These are phyloP conservation scores for Aspergillus thermomutatus DNA, from an alignment of 2,329 filamentous ascomycete genomes.

Conservation along the genomic window DNA sequence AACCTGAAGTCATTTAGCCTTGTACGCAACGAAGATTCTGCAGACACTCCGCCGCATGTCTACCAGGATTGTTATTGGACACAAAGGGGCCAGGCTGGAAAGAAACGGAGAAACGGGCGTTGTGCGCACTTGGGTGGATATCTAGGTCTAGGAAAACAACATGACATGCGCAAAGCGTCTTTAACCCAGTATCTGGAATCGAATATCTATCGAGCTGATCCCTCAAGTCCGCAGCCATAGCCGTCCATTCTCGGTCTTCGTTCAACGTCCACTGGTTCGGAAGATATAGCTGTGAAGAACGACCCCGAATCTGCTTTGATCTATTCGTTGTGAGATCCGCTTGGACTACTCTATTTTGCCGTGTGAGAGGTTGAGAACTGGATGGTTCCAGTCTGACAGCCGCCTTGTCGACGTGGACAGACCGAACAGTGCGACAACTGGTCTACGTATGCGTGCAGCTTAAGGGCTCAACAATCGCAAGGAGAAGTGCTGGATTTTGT, in stretches of 20 bases:
- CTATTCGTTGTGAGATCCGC: background rate
- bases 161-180: constrained; percentile 15
- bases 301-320: background rate
- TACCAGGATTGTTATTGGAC: constrained; percentile 20
- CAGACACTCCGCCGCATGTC: constrained; percentile 24
- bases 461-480: background rate
- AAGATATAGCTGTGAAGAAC: background rate
- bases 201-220: constrained; percentile 23
- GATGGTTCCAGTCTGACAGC: background rate
- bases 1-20: constrained; percentile 19
- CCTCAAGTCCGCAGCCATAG: constrained; percentile 11
- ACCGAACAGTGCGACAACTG: background rate
- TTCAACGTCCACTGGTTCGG: background rate
- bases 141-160: constrained; percentile 11
- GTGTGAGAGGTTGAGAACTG: background rate
- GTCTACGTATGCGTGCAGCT: background rate
- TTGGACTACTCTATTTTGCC: background rate
- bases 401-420: constrained; percentile 9
- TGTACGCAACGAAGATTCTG: constrained; percentile 19
- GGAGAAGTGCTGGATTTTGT: background rate
- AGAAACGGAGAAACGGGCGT: constrained; percentile 18
- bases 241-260: background rate
- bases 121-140: constrained; percentile 12
- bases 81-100: constrained; percentile 21
- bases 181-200: constrained; percentile 14